phyloP scores from a whole-genome alignment of 2,329 filamentous ascomycete genomes.

The Claviceps africana region DNA sequence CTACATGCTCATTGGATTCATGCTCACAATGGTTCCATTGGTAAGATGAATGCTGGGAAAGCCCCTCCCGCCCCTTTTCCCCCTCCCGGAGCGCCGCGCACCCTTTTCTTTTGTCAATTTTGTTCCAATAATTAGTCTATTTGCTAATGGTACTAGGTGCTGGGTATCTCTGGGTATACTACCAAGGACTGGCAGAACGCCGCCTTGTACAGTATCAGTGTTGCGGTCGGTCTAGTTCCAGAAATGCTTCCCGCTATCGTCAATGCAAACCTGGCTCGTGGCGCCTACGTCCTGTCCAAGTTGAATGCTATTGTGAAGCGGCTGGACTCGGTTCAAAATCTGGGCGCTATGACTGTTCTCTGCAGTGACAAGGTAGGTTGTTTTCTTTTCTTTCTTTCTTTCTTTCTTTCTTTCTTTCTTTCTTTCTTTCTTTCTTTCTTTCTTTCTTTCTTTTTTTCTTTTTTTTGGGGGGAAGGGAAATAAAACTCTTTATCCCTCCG shows the following conservation, averaged over 20 bases:
- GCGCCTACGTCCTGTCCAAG: slow-evolving; percentile 14
- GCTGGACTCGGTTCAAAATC: slow-evolving; percentile 17
- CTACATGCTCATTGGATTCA: slow-evolving; percentile 17
- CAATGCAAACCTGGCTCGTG: slow-evolving; percentile 16
- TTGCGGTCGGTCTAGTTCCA: slow-evolving; percentile 16
- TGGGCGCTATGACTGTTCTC: slow-evolving; percentile 17
- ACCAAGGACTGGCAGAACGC: slow-evolving; percentile 15
- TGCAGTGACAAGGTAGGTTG: slow-evolving; percentile 17
- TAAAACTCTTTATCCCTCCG: background rate
- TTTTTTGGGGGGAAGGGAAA: too few relatives aligned
- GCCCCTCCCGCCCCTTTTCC: too few relatives aligned
- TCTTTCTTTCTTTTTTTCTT: too few relatives aligned
- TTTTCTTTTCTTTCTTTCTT: background rate
- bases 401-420: too few relatives aligned
- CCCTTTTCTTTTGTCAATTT: background rate
- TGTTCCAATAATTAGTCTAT: background rate
- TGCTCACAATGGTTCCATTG: slow-evolving; percentile 17
- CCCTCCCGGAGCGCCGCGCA: too few relatives aligned
- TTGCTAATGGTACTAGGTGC: slow-evolving; percentile 7
- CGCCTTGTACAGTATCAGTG: slow-evolving; percentile 16
- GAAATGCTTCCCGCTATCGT: slow-evolving; percentile 19
- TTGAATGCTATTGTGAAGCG: slow-evolving; percentile 24
- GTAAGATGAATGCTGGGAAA: slow-evolving; percentile 8
- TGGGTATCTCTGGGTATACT: slow-evolving; percentile 12
- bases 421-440: too few relatives aligned